Conservation (phyloP, 768 basidiomycete genomes). For the Pleurotus ostreatus region DNA sequence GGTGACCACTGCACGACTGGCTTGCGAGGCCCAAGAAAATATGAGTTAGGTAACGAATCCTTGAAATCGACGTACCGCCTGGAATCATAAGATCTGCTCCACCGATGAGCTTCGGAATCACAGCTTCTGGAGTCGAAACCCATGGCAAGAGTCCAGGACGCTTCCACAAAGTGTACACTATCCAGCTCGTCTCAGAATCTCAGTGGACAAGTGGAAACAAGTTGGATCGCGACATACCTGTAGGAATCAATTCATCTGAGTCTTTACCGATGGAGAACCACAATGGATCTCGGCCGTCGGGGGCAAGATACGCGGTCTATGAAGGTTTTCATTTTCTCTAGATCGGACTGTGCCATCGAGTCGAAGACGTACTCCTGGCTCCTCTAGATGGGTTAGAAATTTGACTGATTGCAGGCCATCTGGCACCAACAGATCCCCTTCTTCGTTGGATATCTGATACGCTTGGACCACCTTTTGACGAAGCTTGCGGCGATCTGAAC, state of each 20-base stretch:
- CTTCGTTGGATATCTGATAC: slow-evolving; percentile 48
- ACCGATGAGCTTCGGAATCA: slow-evolving; percentile 65
- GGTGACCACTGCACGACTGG: slow-evolving; percentile 57
- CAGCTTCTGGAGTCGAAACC: slow-evolving; percentile 66
- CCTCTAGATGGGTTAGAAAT: slow-evolving; percentile 59
- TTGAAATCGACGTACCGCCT: slow-evolving; percentile 51
- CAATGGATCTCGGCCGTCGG: slow-evolving; percentile 60
- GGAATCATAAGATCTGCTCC: slow-evolving; percentile 92
- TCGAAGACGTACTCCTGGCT: slow-evolving; percentile 53
- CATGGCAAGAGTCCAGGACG: slow-evolving; percentile 62
- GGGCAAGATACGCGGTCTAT: slow-evolving; percentile 61
- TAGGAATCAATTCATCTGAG: slow-evolving; percentile 68
- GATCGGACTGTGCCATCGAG: background rate
- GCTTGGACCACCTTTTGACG: slow-evolving; percentile 33
- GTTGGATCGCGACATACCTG: slow-evolving; percentile 17
- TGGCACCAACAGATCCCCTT: slow-evolving; percentile 65
- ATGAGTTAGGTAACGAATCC: background rate
- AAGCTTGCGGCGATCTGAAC: slow-evolving; percentile 71
- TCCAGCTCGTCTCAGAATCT: too few species aligned
- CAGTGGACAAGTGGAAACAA: too few species aligned
- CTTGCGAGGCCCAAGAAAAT: slow-evolving; percentile 20
- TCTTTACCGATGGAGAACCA: slow-evolving; percentile 77
- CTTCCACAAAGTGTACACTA: slow-evolving; percentile 78
- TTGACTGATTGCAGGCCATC: slow-evolving; percentile 69
- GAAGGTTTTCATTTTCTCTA: background rate